phyloP scores from a whole-genome alignment of 305 asterid species.

The Salvia sclarea region DNA sequence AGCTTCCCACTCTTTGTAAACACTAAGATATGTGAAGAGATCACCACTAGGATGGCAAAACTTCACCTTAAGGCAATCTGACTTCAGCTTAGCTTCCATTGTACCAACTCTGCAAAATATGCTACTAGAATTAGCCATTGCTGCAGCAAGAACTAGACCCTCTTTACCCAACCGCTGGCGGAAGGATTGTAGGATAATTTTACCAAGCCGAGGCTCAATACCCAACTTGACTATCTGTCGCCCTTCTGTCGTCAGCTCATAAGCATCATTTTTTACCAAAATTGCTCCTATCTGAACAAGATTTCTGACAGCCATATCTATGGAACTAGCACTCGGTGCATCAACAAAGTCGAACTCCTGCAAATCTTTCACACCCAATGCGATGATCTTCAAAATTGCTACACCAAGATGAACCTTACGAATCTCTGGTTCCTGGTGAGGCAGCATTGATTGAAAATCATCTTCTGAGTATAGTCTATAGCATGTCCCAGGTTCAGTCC shows the following conservation, averaged over 20 bases:
- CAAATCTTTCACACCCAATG: slow-evolving; percentile 75
- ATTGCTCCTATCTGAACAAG: slow-evolving; percentile 82
- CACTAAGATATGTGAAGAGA: slow-evolving; percentile 86
- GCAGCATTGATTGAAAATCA: slow-evolving; percentile 65
- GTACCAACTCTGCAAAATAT: slow-evolving; percentile 90
- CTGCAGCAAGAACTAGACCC: slow-evolving; percentile 91
- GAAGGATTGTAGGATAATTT: slow-evolving; percentile 69
- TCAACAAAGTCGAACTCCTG: slow-evolving; percentile 79
- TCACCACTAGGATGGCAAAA: slow-evolving; percentile 90
- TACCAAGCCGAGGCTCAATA: slow-evolving; percentile 90
- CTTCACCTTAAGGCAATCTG: slow-evolving; percentile 84
- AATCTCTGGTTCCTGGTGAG: slow-evolving; percentile 90
- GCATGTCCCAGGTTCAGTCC: slow-evolving; percentile 90
- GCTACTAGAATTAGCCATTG: slow-evolving; percentile 85
- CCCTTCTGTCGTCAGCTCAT: slow-evolving; percentile 64
- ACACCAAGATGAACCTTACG: slow-evolving; percentile 86
- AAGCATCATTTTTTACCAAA: slow-evolving; percentile 39
- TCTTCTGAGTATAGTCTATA: slow-evolving; percentile 68
- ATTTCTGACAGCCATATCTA: slow-evolving; percentile 73
- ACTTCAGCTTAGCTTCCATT: slow-evolving; percentile 59
- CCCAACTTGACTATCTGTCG: slow-evolving; percentile 77
- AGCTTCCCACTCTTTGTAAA: slow-evolving; percentile 81
- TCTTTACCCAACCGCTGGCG: slow-evolving; percentile 63
- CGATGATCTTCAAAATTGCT: slow-evolving; percentile 87
- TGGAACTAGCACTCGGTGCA: slow-evolving; percentile 68